Percentiles rank a stretch among this genome's conserved stretches.
These are phyloP conservation scores for Phyllosticta citrichinensis DNA, from an alignment of 2,329 filamentous ascomycete genomes.

Conservation along the genomic window DNA sequence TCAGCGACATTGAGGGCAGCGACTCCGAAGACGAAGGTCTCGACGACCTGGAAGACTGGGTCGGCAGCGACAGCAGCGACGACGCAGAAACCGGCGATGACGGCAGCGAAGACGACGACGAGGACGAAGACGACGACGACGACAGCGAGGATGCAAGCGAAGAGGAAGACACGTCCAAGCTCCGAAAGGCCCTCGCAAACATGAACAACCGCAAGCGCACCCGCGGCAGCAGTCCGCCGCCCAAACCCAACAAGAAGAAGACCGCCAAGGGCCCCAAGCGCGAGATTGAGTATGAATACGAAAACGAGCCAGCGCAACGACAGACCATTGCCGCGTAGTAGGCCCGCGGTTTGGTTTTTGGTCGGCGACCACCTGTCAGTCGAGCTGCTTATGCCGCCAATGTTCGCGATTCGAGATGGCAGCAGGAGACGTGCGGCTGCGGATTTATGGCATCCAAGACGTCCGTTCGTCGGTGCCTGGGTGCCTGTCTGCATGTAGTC, in stretches of 20 bases:
- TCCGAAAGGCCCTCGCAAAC: slow-evolving; percentile 45
- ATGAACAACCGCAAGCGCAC: slow-evolving; percentile 43
- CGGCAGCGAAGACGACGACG: slow-evolving; percentile 33
- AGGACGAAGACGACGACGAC: slow-evolving; percentile 42
- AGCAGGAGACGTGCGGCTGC: neutral
- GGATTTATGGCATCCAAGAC: no score
- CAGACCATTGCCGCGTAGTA: slow-evolving; percentile 19
- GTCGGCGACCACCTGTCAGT: neutral
- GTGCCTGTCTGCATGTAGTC: no score
- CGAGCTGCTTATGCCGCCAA: neutral
- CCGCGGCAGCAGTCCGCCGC: slow-evolving; percentile 37
- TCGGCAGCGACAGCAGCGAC: slow-evolving; percentile 58
- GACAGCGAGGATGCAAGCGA: slow-evolving; percentile 45
- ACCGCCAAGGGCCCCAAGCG: slow-evolving; percentile 47
- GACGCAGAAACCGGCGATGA: slow-evolving; percentile 52
- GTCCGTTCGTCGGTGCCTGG: no score
- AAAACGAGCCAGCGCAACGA: slow-evolving; percentile 44
- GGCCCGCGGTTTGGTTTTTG: neutral
- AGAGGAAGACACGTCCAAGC: slow-evolving; percentile 44
- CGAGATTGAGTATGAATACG: slow-evolving; percentile 71
- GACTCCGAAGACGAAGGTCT: slow-evolving; percentile 65
- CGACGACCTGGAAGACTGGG: slow-evolving; percentile 77
- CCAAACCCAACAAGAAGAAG: slow-evolving; percentile 50
- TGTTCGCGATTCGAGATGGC: neutral
- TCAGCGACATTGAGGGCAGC: slow-evolving; percentile 74